These are phyloP conservation scores for Alternaria triticimaculans DNA, from an alignment of 2,329 filamentous ascomycete species.

Conservation along the genomic window DNA sequence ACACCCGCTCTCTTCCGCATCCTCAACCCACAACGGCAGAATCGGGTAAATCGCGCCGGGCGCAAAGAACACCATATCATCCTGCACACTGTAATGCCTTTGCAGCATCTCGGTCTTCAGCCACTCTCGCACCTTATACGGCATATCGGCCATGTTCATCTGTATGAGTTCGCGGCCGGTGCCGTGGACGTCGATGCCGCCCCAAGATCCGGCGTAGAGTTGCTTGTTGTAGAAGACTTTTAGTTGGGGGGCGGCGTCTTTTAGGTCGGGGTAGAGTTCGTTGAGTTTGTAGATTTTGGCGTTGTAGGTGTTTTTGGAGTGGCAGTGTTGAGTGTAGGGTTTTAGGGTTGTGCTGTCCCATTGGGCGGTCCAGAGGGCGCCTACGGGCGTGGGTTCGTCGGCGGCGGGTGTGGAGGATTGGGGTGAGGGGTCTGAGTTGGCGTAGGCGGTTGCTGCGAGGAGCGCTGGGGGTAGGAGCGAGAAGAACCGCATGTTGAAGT, in stretches of 20 bases:
- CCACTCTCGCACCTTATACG: slow-evolving; percentile 54
- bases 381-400: slow-evolving; percentile 37
- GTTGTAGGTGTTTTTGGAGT: slow-evolving; percentile 22
- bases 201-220: slow-evolving; percentile 60
- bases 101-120: slow-evolving; percentile 55
- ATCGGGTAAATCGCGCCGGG: slow-evolving; percentile 60
- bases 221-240: slow-evolving; percentile 48
- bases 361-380: slow-evolving; percentile 39
- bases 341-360: slow-evolving; percentile 33
- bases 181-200: slow-evolving; percentile 60
- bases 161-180: slow-evolving; percentile 56
- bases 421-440: slow-evolving; percentile 19
- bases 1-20: slow-evolving; percentile 49
- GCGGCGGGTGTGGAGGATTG: slow-evolving; percentile 13
- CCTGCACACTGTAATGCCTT: slow-evolving; percentile 49
- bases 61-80: slow-evolving; percentile 59
- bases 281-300: slow-evolving; percentile 41
- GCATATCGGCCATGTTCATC: slow-evolving; percentile 57
- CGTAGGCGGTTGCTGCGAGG: slow-evolving; percentile 27
- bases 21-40: slow-evolving; percentile 59
- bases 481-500: slow-evolving; percentile 31
- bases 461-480: slow-evolving; percentile 30
- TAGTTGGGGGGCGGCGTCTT: slow-evolving; percentile 39
- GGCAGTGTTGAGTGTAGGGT: slow-evolving; percentile 33
- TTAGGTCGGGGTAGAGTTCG: slow-evolving; percentile 42